Base-by-base conservation (phyloP, 2,329 filamentous ascomycete species). In the Paecilomyces niveus region DNA sequence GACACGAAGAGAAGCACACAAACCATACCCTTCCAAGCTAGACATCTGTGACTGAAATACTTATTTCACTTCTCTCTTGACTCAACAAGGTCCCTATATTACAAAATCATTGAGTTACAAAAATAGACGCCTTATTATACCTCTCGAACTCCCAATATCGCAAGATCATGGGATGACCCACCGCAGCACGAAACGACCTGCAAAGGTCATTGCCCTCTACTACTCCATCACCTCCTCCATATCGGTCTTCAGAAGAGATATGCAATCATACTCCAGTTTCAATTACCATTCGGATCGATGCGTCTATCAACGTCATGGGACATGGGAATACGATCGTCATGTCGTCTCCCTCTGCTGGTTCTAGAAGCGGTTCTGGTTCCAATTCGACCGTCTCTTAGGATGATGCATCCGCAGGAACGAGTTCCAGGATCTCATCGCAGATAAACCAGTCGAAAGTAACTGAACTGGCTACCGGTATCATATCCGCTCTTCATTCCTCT, bases 241-340 rank as follows among this genome's bases (percentile, higher is more conserved):
- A 33, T 13, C 13, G 10, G 32, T 3, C 18, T 26, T 35, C 54
- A 10, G 58, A 57, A 7, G 52, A 39, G 31, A 50, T 35, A 24
- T 15, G 7, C 6, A 52, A 53, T 8, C 13, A 33, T 9, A 39
- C 55, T 31, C 51, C 61, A n/a, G 29, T 54, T 13, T 62, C 65
- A 7, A 65, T 74, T 39, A 66, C 62, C 10, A 72, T 75, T 57
- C 66, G 67, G 39, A 69, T 76, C 52, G 71, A 76, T 57, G 65
- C 66, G 8, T 74, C 72, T 4, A 72, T 75, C 59, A 65, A 58
- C 29, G 62, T 75, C 15, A 59, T 63, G 10, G 74, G 74, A 15
- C 63, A 71, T 57, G 65, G 59, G n/a, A 76, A 74, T 61, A 67
- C 64, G 1, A 58, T 74, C 52, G 61, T 63, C 22, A 61, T 74